Conservation (phyloP, 163 green algal genomes). For the Scenedesmus sp. region DNA sequence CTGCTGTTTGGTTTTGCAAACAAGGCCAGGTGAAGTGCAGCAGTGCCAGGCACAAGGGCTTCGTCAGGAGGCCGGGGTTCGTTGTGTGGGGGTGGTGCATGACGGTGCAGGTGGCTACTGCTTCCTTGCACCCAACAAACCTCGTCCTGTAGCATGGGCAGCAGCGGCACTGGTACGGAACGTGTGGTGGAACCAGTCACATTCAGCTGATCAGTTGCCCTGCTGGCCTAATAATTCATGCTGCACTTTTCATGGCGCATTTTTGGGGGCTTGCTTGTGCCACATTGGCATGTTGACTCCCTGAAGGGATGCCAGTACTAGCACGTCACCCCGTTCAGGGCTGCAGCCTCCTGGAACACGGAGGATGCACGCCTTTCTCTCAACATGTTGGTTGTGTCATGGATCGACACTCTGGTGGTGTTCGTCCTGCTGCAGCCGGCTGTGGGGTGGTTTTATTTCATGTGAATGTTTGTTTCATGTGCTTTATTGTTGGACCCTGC, state of each 20-base stretch:
- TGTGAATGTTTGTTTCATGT: neutral
- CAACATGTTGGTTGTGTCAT: neutral
- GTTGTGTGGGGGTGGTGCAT: no score
- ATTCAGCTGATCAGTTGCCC: neutral
- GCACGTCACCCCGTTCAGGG: neutral
- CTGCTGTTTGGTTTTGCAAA: neutral
- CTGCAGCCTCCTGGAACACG: neutral
- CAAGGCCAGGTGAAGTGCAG: neutral
- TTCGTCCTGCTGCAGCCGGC: neutral
- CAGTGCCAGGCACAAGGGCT: neutral
- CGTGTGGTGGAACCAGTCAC: neutral
- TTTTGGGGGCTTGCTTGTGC: neutral
- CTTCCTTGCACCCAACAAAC: neutral
- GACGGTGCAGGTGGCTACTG: no score
- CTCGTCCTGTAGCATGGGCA: neutral
- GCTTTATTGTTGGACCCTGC: no score
- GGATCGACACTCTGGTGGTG: neutral
- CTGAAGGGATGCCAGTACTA: neutral
- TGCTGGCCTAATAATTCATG: neutral
- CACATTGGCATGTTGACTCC: neutral
- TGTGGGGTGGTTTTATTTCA: neutral
- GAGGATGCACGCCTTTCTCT: neutral
- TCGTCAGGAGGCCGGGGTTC: neutral
- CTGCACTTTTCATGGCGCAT: neutral
- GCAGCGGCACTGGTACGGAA: no score